Base-by-base conservation (phyloP, 208 protist species). In the Leptomonas pyrrhocoris region DNA sequence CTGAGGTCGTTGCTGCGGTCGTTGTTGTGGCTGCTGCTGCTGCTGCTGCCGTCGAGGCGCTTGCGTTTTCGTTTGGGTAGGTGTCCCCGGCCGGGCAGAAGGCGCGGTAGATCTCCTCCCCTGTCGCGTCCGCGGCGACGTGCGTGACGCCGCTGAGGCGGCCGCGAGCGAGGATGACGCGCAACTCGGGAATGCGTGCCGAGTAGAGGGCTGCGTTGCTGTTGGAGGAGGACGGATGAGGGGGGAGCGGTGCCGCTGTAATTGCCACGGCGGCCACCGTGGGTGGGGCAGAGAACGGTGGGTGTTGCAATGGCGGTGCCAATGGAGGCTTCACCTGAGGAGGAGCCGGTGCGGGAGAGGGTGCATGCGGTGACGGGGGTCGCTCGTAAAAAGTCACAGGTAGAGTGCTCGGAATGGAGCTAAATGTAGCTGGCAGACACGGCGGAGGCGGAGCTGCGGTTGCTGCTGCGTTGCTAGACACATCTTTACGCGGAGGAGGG, bases 91-190 rank as follows among this genome's bases (percentile, higher is more conserved):
- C 55, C 5, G 54, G 57, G 49, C 75, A 81, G 49, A 81, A 68
- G 43, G 59, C 50, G 48, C 51, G 42, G 61, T 77, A 81, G 30
- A 81, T 68, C 16, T 77, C 61, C 23, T 63, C 63, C 8, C 45
- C 40, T 1, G 68, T 54, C 19, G 49, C 58, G 0, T 60, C 49
- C n/a, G 68, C 59, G 30, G 45, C 13, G 30, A 74, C 59, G 25
- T 60, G 38, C 27, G 21, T 38, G 31, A 66, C 59, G 7, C 68
- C 58, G 40, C 59, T 59, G 6, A 74, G 59, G 13, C 68, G 59
- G 18, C 68, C 58, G 13, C 68, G 68, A 1, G 68, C 68, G 15
- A 74, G 59, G 28, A 66, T 74, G 59, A 74, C 68, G 21, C 68
- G 61, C 51, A 74, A 59, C 51, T 74, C 68, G 34, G 59, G 68